Evolutionary conservation across 1,284 basidiomycete species (phyloP).

Genomic region (Bondarzewia mesenterica): DNA sequence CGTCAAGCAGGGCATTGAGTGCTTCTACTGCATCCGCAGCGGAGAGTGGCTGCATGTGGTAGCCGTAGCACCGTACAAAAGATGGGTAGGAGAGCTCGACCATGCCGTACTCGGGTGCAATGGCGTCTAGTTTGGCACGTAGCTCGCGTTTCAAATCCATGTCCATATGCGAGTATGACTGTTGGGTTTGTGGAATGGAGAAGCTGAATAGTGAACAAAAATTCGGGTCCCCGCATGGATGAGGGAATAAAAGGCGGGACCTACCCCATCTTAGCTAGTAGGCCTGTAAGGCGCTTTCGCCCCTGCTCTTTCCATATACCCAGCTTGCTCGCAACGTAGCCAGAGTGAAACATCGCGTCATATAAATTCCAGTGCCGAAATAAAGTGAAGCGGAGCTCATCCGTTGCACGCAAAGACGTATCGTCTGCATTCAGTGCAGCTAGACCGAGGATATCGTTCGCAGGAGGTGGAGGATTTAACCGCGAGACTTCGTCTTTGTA

Average conservation of each 20-base stretch:
- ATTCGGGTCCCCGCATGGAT: not conserved
- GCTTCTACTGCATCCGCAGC: constrained; percentile 94
- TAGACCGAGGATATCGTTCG: constrained; percentile 32
- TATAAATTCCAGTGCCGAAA: constrained; percentile 98
- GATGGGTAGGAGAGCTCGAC: constrained; percentile 91
- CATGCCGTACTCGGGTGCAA: constrained; percentile 96
- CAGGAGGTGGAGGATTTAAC: constrained; percentile 60
- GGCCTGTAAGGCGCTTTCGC: constrained; percentile 78
- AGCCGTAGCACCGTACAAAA: constrained; percentile 88
- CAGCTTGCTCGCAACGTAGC: constrained; percentile 91
- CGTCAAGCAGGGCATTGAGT: constrained; percentile 81
- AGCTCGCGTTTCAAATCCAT: constrained; percentile 86
- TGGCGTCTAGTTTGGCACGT: constrained; percentile 75
- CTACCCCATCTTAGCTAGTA: constrained; percentile 99
- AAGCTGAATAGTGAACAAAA: constrained; percentile 53
- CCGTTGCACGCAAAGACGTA: constrained; percentile 67
- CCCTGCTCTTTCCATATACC: constrained; percentile 97
- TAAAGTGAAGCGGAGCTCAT: constrained; percentile 89
- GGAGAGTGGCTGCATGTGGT: constrained; percentile 78
- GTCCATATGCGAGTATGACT: constrained; percentile 94
- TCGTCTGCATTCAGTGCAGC: constrained; percentile 70
- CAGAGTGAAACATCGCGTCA: constrained; percentile 96
- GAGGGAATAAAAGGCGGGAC: constrained; percentile 18
- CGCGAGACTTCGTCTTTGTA: constrained; percentile 88
- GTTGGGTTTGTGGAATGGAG: constrained; percentile 89